Conservation (phyloP, 495 filamentous ascomycete genomes). For the Paragyromitra xinjiangensis region DNA sequence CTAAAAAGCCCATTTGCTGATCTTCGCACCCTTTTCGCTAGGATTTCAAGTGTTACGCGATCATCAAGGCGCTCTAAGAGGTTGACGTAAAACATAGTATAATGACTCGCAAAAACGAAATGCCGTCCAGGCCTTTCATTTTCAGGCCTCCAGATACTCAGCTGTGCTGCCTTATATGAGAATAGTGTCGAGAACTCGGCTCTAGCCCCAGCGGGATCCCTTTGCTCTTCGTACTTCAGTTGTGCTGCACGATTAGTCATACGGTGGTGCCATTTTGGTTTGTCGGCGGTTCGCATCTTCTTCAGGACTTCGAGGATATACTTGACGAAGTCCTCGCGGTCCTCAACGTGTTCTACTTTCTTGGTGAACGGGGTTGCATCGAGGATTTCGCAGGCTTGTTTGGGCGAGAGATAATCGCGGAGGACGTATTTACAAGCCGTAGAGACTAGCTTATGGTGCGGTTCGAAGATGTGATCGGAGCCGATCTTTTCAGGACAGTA, state of each 20-base stretch:
- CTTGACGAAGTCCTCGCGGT: slow-evolving; percentile 73
- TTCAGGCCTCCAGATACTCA: slow-evolving; percentile 88
- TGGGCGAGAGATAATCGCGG: slow-evolving; percentile 49
- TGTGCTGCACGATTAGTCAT: slow-evolving; percentile 82
- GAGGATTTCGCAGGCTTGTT: slow-evolving; percentile 66
- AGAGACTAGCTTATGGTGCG: slow-evolving; percentile 93
- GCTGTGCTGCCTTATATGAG: slow-evolving; percentile 50
- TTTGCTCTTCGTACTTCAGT: slow-evolving; percentile 69
- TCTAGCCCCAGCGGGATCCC: slow-evolving; percentile 48
- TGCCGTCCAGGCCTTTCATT: slow-evolving; percentile 89
- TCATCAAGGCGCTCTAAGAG: slow-evolving; percentile 81
- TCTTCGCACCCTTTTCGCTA: slow-evolving; percentile 83
- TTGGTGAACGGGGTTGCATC: slow-evolving; percentile 57
- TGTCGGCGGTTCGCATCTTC: slow-evolving; percentile 82
- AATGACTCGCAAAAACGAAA: slow-evolving; percentile 91
- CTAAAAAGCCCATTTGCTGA: slow-evolving; percentile 84
- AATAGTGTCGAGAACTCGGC: slow-evolving; percentile 55
- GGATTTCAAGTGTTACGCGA: slow-evolving; percentile 76
- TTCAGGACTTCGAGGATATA: slow-evolving; percentile 78
- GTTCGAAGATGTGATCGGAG: slow-evolving; percentile 87
- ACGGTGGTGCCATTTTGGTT: slow-evolving; percentile 96
- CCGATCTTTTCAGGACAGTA: slow-evolving; percentile 81
- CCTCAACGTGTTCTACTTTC: slow-evolving; percentile 60
- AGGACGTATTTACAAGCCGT: slow-evolving; percentile 73
- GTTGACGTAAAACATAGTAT: slow-evolving; percentile 79